Evolutionary conservation across 208 protist genomes (phyloP).

Genomic region (Angomonas deanei): DNA sequence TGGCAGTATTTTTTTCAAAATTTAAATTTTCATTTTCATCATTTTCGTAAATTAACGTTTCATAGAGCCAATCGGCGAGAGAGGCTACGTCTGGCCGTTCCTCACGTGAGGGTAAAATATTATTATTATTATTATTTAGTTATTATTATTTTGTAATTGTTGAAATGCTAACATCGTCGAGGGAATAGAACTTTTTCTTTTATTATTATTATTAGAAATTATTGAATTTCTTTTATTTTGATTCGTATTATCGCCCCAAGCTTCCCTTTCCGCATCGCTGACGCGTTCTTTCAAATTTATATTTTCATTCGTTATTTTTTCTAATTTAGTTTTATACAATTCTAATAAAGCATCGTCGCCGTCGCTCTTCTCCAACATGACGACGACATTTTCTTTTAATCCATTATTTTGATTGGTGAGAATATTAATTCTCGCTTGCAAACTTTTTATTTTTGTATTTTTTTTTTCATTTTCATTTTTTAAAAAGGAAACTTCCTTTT

Average conservation of each 20-base stretch:
- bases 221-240: neutral
- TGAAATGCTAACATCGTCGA: neutral
- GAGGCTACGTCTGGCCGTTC: neutral
- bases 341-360: neutral
- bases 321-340: neutral
- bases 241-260: neutral
- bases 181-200: neutral
- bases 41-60: neutral
- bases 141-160: neutral
- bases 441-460: neutral
- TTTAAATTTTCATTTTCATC: neutral
- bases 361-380: neutral
- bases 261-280: neutral
- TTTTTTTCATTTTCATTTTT: neutral
- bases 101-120: neutral
- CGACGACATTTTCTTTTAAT: neutral
- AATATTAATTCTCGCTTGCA: neutral
- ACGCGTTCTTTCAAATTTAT: neutral
- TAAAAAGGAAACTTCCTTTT: neutral
- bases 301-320: neutral
- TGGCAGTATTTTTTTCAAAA: neutral
- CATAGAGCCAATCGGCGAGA: neutral
- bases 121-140: constrained; percentile 1
- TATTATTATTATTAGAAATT: neutral
- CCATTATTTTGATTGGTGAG: neutral